Evolutionary conservation across 192 early-diverging fungal genomes (phyloP).

Genomic region (Gonapodya prolifera): DNA sequence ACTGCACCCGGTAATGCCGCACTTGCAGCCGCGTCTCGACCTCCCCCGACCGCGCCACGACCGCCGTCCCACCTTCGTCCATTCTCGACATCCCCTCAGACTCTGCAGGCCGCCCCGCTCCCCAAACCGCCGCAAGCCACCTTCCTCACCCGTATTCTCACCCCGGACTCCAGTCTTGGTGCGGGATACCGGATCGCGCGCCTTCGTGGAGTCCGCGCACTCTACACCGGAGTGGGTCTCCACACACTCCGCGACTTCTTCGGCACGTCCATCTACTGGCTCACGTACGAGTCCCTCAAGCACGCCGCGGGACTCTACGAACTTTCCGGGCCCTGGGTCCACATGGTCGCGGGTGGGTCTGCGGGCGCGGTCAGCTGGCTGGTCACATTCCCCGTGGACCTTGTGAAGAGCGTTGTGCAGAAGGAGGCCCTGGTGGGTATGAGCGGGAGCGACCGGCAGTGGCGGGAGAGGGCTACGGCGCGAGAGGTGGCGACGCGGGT

Average conservation of each 20-base stretch:
- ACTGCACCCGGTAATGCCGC: too few relatives aligned
- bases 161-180: background rate
- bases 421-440: background rate
- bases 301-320: background rate
- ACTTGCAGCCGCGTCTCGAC: background rate
- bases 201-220: background rate
- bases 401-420: constrained; percentile 1
- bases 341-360: background rate
- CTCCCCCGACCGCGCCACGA: background rate
- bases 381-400: constrained; percentile 2
- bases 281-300: background rate
- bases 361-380: background rate
- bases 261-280: background rate
- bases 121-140: background rate
- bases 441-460: background rate
- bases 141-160: background rate
- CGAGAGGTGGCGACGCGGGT: background rate
- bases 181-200: background rate
- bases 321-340: background rate
- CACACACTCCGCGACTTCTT: constrained; percentile 1
- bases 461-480: background rate
- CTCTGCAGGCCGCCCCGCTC: background rate
- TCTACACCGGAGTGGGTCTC: background rate
- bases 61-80: background rate
- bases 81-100: background rate